A percentile compares a stretch with the other conserved stretches of the same genome.
phyloP scores from a whole-genome alignment of 2,329 filamentous ascomycete species.

The Xylaria sp. region DNA sequence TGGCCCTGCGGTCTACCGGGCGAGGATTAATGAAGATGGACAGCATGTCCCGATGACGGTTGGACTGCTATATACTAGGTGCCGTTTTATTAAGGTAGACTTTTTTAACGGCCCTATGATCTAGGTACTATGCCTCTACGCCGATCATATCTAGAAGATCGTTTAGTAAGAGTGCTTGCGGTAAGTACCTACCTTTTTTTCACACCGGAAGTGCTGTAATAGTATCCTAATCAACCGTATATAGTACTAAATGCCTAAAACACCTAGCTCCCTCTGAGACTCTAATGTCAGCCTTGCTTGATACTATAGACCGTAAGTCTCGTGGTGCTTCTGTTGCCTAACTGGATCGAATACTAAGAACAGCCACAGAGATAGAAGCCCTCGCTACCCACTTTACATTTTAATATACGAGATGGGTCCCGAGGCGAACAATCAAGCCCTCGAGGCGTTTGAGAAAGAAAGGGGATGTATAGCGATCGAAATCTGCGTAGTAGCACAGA shows the following conservation, averaged over 20 bases:
- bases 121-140: neutral
- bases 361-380: neutral
- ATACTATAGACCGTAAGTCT: constrained; percentile 1
- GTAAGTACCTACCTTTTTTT: constrained; percentile 1
- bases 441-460: neutral
- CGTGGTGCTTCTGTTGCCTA: neutral
- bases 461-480: too few species aligned
- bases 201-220: constrained; percentile 7
- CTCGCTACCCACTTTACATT: neutral
- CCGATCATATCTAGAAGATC: constrained; percentile 2
- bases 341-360: neutral
- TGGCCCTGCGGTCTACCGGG: constrained; percentile 5
- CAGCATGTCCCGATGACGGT: neutral
- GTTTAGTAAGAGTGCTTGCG: constrained; percentile 8
- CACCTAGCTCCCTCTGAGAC: neutral
- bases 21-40: constrained; percentile 4
- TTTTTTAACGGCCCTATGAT: constrained; percentile 1
- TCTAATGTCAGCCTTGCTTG: neutral
- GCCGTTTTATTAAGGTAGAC: constrained; percentile 2
- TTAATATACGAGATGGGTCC: neutral
- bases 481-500: too few species aligned
- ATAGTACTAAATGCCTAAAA: neutral
- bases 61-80: constrained; percentile 8
- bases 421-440: neutral
- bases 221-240: neutral